Base-by-base conservation (phyloP, 371 early-diverging fungal species). In the Quaeritorhiza haematococci region DNA sequence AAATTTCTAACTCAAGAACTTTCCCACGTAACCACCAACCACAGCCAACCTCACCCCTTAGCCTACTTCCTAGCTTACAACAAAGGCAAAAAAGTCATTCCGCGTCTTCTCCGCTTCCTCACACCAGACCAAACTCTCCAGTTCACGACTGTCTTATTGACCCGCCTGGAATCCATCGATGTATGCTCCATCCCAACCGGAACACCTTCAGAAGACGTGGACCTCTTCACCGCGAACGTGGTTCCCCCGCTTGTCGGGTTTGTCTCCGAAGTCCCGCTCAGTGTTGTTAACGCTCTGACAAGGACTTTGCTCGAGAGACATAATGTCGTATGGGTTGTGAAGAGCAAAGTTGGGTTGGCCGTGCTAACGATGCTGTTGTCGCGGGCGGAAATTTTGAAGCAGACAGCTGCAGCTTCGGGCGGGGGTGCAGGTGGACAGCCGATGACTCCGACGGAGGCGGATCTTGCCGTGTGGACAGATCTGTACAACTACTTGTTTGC, bases 361-460 rank as follows among this genome's bases (percentile, higher is more conserved):
- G 81, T 94, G 33, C 75, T 96, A 71, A 92, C 95, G 0, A 80
- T 95, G 77, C 78, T 95, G 28, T 75, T 96, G 53, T 87, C 87
- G 21, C 88, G 96, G 35, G 92, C 93, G 10, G 94, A 92, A 64
- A 86, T 90, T 33, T 69, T 96, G 50, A 90, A 84, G 62, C 89
- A 91, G 55, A 85, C 60, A n/a, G n/a, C n/a, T n/a, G n/a, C n/a
- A n/a, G n/a, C n/a, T n/a, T n/a, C n/a, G 17, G 69, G 58, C 3
- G 56, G 21, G 6, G 45, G 85, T 6, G 83, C 77, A 26, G 83
- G 83, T 26, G 71, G 76, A n/a, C 62, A 76, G 44, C 69, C 80
- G 33, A 83, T 87, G 4, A 74, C 78, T 42, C n/a, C n/a, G n/a
- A n/a, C n/a, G n/a, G 74, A 76, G 13, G 81, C 81, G 34, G 89